Evolutionary conservation across 2,329 filamentous ascomycete species (phyloP).

Genomic region (Ophiostoma sp.): DNA sequence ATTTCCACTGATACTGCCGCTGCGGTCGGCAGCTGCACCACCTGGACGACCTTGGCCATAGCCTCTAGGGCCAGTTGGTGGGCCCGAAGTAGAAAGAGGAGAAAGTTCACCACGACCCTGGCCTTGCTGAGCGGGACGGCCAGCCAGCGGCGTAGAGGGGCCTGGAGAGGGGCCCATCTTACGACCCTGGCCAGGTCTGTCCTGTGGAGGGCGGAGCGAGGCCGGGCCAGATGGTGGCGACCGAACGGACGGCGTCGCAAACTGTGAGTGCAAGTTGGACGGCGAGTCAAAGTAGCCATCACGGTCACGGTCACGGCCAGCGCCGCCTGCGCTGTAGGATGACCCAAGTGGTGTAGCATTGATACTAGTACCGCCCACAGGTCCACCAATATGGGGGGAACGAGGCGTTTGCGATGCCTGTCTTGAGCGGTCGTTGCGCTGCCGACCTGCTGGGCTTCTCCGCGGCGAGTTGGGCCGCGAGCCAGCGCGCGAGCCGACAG

Average conservation of each 20-base stretch:
- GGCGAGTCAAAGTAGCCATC: constrained; percentile 16
- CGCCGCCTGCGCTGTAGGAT: background rate
- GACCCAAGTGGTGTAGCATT: background rate
- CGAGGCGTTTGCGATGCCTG: constrained; percentile 46
- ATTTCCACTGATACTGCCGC: background rate
- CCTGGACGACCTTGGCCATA: constrained; percentile 20
- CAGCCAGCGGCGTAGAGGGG: constrained; percentile 35
- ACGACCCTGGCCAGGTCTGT: constrained; percentile 44
- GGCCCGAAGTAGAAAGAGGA: constrained; percentile 9
- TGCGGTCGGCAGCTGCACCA: background rate
- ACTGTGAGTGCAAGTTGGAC: background rate
- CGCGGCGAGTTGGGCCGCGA: constrained; percentile 58
- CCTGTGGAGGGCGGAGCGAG: constrained; percentile 53
- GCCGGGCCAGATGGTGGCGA: constrained; percentile 59
- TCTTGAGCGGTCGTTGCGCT: constrained; percentile 49
- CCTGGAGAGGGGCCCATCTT: constrained; percentile 42
- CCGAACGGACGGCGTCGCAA: constrained; percentile 12
- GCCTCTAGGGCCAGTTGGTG: constrained; percentile 28
- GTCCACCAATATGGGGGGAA: constrained; percentile 35
- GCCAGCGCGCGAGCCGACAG: constrained; percentile 51
- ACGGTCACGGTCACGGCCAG: background rate
- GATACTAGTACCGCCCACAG: background rate
- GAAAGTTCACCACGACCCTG: constrained; percentile 25
- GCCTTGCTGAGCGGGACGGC: constrained; percentile 36
- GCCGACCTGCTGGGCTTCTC: constrained; percentile 45